Base-by-base conservation (phyloP, 2,329 filamentous ascomycete species). In the Amauroascus niger region DNA sequence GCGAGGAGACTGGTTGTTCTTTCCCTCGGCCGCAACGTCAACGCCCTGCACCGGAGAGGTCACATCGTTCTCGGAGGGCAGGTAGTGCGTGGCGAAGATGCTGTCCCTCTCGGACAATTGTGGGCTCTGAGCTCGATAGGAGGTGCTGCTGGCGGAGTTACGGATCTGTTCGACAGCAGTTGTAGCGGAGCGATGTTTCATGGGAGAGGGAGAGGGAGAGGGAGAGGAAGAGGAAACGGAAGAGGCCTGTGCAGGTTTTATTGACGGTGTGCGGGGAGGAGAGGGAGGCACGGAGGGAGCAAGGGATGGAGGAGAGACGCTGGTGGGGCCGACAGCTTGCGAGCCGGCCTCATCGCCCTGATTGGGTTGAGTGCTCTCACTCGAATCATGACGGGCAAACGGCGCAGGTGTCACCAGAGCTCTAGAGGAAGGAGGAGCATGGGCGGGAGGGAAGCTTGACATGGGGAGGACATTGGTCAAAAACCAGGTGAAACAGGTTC, bases 71-170 rank as follows among this genome's bases (percentile, higher is more conserved):
- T 63, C 75, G 52, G 75, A 73, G 55, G 73, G 71, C 1, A 77
- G 67, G 65, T 82, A 83, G 59, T 79, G 79, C 32, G 79, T 82
- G 50, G 80, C 79, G 62, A 82, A 82, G 64, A 83, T 82, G 66
- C 76, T 80, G 65, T 83, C 80, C 61, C 80, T 70, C 66, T 83
- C 80, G 24, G 78, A 79, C 58, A 82, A 70, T 67, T 79, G 79
- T 46, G 79, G 78, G 28, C 64, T 65, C 47, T 70, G 62, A 14
- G 60, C 53, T 40, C 56, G 58, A 56, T 57, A 59, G 32, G 58
- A 58, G 55, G 56, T 57, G 54, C 51, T 53, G 49, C 5, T 56
- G 54, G 52, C 49, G 47, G 64, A 60, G 24, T 59, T 64, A 55
- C 63, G 50, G 24, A 59, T 54, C 30, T 59, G 60, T 46, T 68